These are phyloP conservation scores for Filobasidium floriforme DNA, from an alignment of 768 basidiomycete genomes.

Conservation along the genomic window DNA sequence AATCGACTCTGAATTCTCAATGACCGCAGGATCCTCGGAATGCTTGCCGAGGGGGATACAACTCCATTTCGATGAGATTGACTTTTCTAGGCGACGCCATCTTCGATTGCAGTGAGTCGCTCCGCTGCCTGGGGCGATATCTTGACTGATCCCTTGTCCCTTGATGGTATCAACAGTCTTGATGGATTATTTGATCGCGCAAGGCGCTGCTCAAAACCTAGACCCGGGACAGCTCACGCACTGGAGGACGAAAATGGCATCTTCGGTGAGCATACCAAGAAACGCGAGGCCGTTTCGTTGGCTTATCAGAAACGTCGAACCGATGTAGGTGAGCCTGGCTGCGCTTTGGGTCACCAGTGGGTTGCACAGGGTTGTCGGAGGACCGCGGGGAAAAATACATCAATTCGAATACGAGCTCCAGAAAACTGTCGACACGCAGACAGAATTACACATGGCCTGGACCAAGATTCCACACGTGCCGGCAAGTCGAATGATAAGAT, in stretches of 20 bases:
- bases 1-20: background rate
- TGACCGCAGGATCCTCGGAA: no score
- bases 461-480: background rate
- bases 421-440: constrained; percentile 2
- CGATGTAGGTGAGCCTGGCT: background rate
- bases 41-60: no score
- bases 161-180: background rate
- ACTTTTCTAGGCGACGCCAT: background rate
- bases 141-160: no score
- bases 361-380: background rate
- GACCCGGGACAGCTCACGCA: background rate
- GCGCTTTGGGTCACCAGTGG: background rate
- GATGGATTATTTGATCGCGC: background rate
- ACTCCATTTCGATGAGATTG: background rate
- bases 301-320: no score
- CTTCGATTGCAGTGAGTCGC: background rate
- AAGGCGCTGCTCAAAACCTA: background rate
- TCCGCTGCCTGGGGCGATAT: no score
- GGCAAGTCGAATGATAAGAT: background rate
- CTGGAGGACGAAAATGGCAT: background rate
- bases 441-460: background rate
- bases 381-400: no score
- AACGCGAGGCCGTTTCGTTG: no score
- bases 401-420: background rate
- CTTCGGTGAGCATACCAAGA: background rate